Evolutionary conservation across 202 grass and related monocot species (phyloP), one percentile per base, ranked within the genome.

Genomic region (Saccharum hybrid): DNA sequence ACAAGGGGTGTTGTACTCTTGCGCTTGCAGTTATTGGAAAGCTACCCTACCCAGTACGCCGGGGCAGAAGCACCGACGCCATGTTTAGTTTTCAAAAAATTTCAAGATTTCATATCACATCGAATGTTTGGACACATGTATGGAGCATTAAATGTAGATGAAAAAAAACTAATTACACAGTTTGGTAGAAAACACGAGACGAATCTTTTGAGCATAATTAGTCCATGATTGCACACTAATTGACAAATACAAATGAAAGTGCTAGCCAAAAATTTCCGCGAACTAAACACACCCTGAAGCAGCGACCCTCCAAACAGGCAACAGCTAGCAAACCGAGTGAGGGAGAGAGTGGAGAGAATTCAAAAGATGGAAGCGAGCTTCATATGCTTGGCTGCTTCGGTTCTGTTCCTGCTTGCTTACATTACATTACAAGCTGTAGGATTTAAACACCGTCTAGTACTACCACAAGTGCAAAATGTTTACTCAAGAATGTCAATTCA

Each of bases 1-100:
- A 72, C 77, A 66, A 59, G 74, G 74, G 56, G 15, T 48, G 54
- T 75, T 80, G 81, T 88, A 73, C 62, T 2, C 74, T 66, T 85
- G 87, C 59, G 77, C 46, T 66, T 89, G 82, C 78, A 82, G 71
- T 57, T 89, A 64, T 71, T 81, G 68, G 78, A 68, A 78, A 78
- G 83, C 74, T 82, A 86, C 51, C 79, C 79, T 23, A 69, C 78
- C 33, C 16, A 10, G 83, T 33, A 21, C 51, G 1, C 26, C 51
- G 19, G 6, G 49, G 49, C 75, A 75, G 51, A 80, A 26, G 26
- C 26, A 26, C 26, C 26, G 26, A 26, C 26, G 26, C 26, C 26
- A 26, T 26, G 26, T 26, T 26, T 26, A 26, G 26, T 26, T 26
- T 26, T 26, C 26, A 26, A 26, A 26, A 26, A 26, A 26, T 26